Conservation (phyloP, 2,329 filamentous ascomycete species). For the Incumbomyces delicatus region DNA sequence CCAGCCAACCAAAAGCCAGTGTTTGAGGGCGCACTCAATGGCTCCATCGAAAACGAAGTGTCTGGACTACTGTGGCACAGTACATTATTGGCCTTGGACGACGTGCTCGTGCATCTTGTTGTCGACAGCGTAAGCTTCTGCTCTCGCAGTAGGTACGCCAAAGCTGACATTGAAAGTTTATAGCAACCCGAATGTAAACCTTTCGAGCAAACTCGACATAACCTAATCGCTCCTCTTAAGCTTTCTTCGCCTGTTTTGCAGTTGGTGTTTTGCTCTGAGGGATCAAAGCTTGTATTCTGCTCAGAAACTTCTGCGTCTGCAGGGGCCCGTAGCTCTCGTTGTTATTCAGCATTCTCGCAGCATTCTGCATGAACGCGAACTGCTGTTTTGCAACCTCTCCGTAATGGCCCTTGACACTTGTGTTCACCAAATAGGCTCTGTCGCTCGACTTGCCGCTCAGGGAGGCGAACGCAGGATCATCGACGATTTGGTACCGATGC, state of each 20-base stretch:
- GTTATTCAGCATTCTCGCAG: constrained; percentile 18
- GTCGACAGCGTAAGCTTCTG: too few relatives aligned
- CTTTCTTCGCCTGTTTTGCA: constrained; percentile 5
- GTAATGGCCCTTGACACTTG: constrained; percentile 17
- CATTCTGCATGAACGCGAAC: constrained; percentile 18
- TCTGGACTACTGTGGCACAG: too few relatives aligned
- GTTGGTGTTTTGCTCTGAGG: background rate
- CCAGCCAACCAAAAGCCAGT: too few relatives aligned
- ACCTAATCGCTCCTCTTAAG: background rate
- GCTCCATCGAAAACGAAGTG: too few relatives aligned
- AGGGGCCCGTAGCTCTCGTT: constrained; percentile 15
- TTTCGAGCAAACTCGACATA: background rate
- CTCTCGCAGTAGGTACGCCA: too few relatives aligned
- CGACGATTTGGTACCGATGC: constrained; percentile 6
- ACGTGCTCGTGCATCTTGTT: too few relatives aligned
- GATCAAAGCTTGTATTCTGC: constrained; percentile 10
- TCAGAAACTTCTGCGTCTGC: constrained; percentile 16
- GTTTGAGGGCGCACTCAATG: too few relatives aligned
- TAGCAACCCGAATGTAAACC: background rate
- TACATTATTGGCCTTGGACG: too few relatives aligned
- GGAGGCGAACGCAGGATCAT: constrained; percentile 14
- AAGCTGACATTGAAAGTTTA: background rate
- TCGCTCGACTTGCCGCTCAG: constrained; percentile 10
- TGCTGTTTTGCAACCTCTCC: constrained; percentile 15
- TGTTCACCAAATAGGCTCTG: constrained; percentile 13